These are phyloP conservation scores for Chlorella sp. DNA, from an alignment of 139 green algal species.

Conservation along the genomic window DNA sequence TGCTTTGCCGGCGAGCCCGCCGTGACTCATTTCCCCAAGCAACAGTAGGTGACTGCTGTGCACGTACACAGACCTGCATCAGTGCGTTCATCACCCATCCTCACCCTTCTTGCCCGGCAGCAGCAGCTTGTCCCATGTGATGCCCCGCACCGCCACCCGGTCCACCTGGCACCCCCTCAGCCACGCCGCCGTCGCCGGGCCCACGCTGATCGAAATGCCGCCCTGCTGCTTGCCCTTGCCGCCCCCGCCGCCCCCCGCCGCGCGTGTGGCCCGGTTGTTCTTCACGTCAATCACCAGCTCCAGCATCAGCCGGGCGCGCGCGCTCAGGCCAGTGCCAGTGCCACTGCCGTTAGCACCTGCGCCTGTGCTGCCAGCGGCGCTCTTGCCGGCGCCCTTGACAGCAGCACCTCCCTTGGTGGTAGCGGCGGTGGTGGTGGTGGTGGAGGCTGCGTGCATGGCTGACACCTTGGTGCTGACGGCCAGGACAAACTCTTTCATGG, in stretches of 20 bases:
- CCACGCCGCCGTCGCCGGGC: conserved; percentile 40
- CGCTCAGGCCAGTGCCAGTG: conserved; percentile 51
- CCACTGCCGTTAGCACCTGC: no score
- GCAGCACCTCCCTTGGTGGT: neutral
- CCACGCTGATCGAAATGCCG: no score
- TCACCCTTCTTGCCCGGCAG: conserved; percentile 57
- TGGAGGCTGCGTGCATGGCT: conserved; percentile 11
- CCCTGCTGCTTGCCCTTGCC: no score
- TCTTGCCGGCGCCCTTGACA: no score
- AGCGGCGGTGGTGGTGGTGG: neutral
- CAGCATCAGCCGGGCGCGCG: conserved; percentile 63
- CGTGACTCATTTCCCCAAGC: no score
- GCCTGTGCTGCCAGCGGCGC: no score
- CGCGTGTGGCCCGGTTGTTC: conserved; percentile 80
- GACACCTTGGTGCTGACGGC: conserved; percentile 50
- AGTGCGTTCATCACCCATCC: no score
- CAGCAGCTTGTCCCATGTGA: conserved; percentile 67
- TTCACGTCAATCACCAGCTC: conserved; percentile 83
- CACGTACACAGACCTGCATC: no score
- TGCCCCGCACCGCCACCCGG: conserved; percentile 48
- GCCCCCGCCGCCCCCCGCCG: no score
- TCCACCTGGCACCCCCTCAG: conserved; percentile 42
- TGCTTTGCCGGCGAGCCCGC: no score
- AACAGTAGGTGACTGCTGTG: no score
- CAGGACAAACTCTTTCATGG: conserved; percentile 77